phyloP scores from a whole-genome alignment of 805 yeast species.

The Starmerella bombi region DNA sequence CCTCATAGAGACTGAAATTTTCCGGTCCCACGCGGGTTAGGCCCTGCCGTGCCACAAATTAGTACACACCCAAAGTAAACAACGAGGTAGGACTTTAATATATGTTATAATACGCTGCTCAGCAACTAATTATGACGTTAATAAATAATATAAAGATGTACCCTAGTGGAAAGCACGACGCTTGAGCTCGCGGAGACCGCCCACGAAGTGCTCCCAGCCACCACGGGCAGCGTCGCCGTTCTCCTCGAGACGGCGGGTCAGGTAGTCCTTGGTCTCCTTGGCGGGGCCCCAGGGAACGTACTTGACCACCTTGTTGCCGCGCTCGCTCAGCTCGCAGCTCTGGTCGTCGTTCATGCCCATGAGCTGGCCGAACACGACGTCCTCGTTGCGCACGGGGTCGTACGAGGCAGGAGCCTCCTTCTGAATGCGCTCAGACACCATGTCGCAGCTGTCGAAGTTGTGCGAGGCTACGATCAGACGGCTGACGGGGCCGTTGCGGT shows the following conservation, averaged over 20 bases:
- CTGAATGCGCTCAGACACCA: constrained; percentile 48
- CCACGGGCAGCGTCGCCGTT: constrained; percentile 55
- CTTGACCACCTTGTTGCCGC: constrained; percentile 66
- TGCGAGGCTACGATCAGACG: constrained; percentile 79
- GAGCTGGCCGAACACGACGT: constrained; percentile 73
- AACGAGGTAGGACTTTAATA: not conserved
- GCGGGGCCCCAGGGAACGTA: constrained; percentile 99
- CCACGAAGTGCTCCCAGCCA: constrained; percentile 21
- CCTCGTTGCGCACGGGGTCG: constrained; percentile 23
- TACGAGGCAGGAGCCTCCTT: constrained; percentile 23
- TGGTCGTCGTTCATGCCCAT: constrained; percentile 92
- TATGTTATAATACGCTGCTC: no score
- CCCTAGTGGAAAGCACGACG: constrained; percentile 1
- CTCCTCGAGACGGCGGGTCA: constrained; percentile 82
- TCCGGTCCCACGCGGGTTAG: no score
- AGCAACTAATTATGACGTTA: no score
- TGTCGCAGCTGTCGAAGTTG: constrained; percentile 61
- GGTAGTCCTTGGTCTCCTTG: constrained; percentile 77
- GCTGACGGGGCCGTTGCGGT: constrained; percentile 39
- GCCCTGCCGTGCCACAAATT: no score
- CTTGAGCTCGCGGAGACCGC: constrained; percentile 18
- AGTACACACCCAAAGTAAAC: not conserved
- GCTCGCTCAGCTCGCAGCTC: constrained; percentile 56
- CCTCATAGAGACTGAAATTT: constrained; percentile 24
- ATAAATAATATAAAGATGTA: not conserved